Conservation (phyloP, 2,329 filamentous ascomycete species). For the Cylindrodendrum hubeiense region DNA sequence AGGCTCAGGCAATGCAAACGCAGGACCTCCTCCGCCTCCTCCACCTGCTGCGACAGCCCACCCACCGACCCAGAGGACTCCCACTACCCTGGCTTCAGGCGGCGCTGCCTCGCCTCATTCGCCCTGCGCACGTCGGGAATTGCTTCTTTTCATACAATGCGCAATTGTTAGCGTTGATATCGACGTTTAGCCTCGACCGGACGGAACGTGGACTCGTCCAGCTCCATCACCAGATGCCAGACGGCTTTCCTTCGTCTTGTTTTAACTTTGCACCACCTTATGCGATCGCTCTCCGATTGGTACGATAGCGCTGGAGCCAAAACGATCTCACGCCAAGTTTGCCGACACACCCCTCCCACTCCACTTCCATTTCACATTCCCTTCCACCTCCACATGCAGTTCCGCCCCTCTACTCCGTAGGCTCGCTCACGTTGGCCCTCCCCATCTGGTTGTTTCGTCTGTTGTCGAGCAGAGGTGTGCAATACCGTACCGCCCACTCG, state of each 20-base stretch:
- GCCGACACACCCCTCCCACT: conserved; percentile 36
- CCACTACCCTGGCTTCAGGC: background rate
- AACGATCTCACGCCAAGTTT: conserved; percentile 38
- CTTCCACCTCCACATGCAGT: conserved; percentile 22
- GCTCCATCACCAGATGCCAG: conserved; percentile 17
- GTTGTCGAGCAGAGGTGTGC: background rate
- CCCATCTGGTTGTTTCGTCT: background rate
- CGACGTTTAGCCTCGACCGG: conserved; percentile 28
- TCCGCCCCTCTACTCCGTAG: background rate
- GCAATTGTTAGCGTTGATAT: conserved; percentile 33
- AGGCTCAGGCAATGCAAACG: background rate
- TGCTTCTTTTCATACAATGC: conserved; percentile 33
- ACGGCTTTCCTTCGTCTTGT: conserved; percentile 29
- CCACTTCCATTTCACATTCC: conserved; percentile 28
- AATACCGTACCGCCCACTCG: background rate
- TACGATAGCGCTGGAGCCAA: conserved; percentile 44
- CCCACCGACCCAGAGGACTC: background rate
- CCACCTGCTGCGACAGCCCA: background rate
- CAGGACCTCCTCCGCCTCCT: background rate
- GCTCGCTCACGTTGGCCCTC: conserved; percentile 1
- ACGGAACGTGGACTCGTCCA: conserved; percentile 25
- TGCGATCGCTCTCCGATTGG: conserved; percentile 51
- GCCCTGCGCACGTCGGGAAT: conserved; percentile 20
- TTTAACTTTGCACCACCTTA: conserved; percentile 43
- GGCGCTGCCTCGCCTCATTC: background rate